Evolutionary conservation across 2,329 filamentous ascomycete species (phyloP).

Genomic region (Fusarium chlamydosporum): DNA sequence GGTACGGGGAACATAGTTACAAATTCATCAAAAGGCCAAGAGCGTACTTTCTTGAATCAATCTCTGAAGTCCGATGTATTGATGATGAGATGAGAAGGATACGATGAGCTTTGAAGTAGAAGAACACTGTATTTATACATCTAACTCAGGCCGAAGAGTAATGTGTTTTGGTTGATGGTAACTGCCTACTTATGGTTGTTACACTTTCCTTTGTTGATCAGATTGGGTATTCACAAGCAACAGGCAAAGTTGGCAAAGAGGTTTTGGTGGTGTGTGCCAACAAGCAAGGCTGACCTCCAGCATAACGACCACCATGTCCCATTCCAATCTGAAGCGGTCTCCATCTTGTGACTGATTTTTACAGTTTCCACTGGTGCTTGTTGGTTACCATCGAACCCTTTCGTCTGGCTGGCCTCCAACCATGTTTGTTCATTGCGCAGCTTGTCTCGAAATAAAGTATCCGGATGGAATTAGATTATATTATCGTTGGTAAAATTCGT

Average conservation of each 20-base stretch:
- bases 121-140: neutral
- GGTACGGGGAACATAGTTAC: neutral
- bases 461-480: neutral
- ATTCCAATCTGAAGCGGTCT: neutral
- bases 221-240: neutral
- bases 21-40: neutral
- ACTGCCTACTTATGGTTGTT: neutral
- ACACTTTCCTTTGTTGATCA: neutral
- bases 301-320: neutral
- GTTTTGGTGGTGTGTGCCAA: neutral
- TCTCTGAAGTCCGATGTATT: too few species aligned
- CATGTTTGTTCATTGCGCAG: too few species aligned
- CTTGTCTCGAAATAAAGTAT: neutral
- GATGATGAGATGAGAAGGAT: neutral
- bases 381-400: too few species aligned
- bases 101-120: neutral
- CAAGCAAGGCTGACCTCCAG: neutral
- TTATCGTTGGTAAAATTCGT: neutral
- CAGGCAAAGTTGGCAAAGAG: neutral
- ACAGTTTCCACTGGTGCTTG: neutral
- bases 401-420: neutral
- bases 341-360: neutral
- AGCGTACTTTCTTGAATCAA: neutral
- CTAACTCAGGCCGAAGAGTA: rapidly evolving
- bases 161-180: too few species aligned